A percentile compares a stretch with the other conserved stretches of the same genome.
Conservation (phyloP, 2,329 filamentous ascomycete species). For the Clarireedia hainanense region DNA sequence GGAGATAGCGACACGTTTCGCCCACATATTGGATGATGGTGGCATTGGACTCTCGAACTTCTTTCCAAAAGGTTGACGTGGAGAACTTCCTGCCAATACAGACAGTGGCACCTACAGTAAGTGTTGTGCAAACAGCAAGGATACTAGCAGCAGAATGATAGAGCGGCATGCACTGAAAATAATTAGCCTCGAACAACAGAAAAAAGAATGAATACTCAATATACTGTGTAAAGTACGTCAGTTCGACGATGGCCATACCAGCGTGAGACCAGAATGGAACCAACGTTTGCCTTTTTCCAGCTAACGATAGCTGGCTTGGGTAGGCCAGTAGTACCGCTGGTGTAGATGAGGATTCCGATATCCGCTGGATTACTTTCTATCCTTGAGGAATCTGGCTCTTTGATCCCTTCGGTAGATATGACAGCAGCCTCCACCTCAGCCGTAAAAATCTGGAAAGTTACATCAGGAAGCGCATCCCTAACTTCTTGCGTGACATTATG, state of each 20-base stretch:
- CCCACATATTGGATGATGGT: slow-evolving; percentile 83
- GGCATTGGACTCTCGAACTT: slow-evolving; percentile 61
- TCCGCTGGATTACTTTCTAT: slow-evolving; percentile 39
- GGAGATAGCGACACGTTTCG: slow-evolving; percentile 76
- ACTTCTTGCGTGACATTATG: slow-evolving; percentile 51
- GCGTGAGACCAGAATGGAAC: slow-evolving; percentile 41
- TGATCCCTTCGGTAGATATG: slow-evolving; percentile 40
- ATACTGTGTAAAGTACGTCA: slow-evolving; percentile 70
- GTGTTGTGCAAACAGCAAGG: slow-evolving; percentile 56
- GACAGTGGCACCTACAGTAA: slow-evolving; percentile 56
- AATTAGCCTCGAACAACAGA: slow-evolving; percentile 14
- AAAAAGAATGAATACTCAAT: slow-evolving; percentile 16
- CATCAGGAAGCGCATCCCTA: slow-evolving; percentile 37
- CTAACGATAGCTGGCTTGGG: slow-evolving; percentile 72
- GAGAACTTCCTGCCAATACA: slow-evolving; percentile 73
- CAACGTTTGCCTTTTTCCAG: slow-evolving; percentile 58
- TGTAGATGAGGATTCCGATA: slow-evolving; percentile 73
- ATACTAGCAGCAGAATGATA: slow-evolving; percentile 76
- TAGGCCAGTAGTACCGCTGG: slow-evolving; percentile 76
- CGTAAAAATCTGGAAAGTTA: slow-evolving; percentile 56
- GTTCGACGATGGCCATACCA: slow-evolving; percentile 51
- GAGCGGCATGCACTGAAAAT: slow-evolving; percentile 67
- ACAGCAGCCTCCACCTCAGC: slow-evolving; percentile 49
- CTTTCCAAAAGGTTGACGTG: slow-evolving; percentile 67
- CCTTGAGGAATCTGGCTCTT: slow-evolving; percentile 51